Conservation (phyloP, 2,329 filamentous ascomycete genomes). For the Stemphylium lycopersici region DNA sequence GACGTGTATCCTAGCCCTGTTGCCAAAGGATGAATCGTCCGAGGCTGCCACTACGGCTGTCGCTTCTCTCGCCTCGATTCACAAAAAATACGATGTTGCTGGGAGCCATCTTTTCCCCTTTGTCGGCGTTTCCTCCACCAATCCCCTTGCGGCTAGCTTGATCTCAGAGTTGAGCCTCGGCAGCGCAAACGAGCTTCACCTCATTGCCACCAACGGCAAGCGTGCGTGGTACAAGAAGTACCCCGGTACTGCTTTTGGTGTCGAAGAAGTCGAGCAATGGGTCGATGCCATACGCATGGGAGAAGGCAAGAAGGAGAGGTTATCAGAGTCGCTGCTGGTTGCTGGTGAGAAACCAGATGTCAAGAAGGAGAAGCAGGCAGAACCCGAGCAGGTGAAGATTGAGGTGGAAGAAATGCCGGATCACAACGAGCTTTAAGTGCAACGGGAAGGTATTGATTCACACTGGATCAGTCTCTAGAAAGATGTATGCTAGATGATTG, state of each 20-base stretch:
- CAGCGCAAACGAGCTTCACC: constrained; percentile 62
- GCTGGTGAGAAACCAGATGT: constrained; percentile 25
- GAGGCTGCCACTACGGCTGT: constrained; percentile 51
- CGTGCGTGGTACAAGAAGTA: constrained; percentile 86
- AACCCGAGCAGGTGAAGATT: constrained; percentile 41
- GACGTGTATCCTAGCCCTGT: constrained; percentile 76
- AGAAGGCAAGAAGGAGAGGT: constrained; percentile 77
- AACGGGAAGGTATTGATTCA: not conserved
- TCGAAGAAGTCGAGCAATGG: constrained; percentile 76
- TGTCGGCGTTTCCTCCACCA: constrained; percentile 71
- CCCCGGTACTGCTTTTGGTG: constrained; percentile 61
- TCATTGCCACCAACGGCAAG: constrained; percentile 85
- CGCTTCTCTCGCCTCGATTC: constrained; percentile 71
- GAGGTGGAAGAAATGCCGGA: constrained; percentile 39
- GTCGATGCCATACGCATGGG: constrained; percentile 90
- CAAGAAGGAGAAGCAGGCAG: constrained; percentile 30
- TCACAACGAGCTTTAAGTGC: constrained; percentile 34
- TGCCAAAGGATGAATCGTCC: constrained; percentile 52
- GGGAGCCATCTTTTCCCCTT: constrained; percentile 80
- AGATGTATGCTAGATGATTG: not conserved
- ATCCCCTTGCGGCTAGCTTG: constrained; percentile 62
- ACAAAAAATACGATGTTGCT: constrained; percentile 73
- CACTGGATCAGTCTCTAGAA: no score
- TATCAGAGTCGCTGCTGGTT: constrained; percentile 59
- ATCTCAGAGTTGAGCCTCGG: constrained; percentile 67